These are phyloP conservation scores for Aspergillus costaricaensis DNA, from an alignment of 2,329 filamentous ascomycete genomes.

Conservation along the genomic window DNA sequence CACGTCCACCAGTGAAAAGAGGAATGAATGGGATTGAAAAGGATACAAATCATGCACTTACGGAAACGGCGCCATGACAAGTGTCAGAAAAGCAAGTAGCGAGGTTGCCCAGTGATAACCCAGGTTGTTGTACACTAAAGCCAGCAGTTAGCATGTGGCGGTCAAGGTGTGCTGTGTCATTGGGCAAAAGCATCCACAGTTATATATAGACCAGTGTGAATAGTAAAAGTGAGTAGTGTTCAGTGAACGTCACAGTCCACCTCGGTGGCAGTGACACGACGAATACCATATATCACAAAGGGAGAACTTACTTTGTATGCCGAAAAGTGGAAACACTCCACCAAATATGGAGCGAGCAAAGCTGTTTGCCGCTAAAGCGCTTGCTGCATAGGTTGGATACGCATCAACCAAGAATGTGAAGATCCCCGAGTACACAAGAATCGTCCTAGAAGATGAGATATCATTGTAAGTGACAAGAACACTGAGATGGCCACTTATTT, in stretches of 20 bases:
- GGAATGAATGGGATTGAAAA: neutral
- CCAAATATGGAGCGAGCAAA: conserved; percentile 78
- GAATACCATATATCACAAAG: conserved; percentile 4
- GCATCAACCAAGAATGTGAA: conserved; percentile 82
- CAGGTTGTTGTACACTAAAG: conserved; percentile 49
- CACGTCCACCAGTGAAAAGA: neutral
- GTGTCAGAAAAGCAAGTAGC: conserved; percentile 46
- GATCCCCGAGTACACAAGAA: conserved; percentile 78
- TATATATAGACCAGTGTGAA: neutral
- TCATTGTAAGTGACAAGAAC: neutral
- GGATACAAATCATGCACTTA: conserved; percentile 31
- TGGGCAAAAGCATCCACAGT: neutral
- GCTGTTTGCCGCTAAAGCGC: conserved; percentile 78
- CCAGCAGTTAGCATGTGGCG: conserved; percentile 25
- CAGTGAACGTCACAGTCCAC: too few species aligned
- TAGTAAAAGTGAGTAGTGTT: neutral
- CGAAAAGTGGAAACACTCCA: conserved; percentile 75
- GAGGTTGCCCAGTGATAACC: conserved; percentile 51
- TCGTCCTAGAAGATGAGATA: conserved; percentile 54
- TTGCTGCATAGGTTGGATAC: conserved; percentile 51
- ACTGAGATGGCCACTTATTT: neutral
- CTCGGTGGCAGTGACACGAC: neutral
- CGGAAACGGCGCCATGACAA: conserved; percentile 50
- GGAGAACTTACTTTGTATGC: conserved; percentile 53
- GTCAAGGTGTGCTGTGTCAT: conserved; percentile 12